These are phyloP conservation scores for Phytophthora sojae DNA, from an alignment of 352 stramenopile species.

Conservation along the genomic window DNA sequence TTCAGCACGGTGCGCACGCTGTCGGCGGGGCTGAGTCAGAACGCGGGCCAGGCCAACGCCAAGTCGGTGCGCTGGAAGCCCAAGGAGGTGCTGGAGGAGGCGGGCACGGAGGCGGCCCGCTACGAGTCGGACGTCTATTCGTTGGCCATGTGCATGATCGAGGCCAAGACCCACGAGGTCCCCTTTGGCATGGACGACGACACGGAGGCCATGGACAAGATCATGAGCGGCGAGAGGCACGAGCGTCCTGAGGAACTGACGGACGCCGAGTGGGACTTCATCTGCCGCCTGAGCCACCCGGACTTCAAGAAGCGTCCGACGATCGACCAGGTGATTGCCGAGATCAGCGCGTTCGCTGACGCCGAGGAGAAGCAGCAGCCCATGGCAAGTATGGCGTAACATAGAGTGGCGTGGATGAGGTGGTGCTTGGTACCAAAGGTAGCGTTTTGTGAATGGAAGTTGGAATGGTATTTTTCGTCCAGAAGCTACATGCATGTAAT, in stretches of 20 bases:
- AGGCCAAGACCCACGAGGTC: slow-evolving; percentile 14
- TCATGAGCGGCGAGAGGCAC: background rate
- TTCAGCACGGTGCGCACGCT: slow-evolving; percentile 1
- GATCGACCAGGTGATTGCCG: background rate
- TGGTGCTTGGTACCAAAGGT: background rate
- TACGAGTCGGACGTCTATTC: slow-evolving; percentile 30
- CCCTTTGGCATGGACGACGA: slow-evolving; percentile 12
- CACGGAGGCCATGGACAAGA: background rate
- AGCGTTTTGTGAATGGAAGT: background rate
- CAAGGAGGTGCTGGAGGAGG: slow-evolving; percentile 22
- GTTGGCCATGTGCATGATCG: slow-evolving; percentile 33
- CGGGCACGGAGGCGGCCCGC: background rate
- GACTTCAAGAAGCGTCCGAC: background rate
- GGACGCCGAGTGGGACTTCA: background rate
- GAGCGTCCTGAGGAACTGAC: background rate
- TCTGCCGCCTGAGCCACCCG: background rate
- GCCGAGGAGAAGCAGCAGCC: slow-evolving; percentile 16
- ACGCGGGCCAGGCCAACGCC: background rate
- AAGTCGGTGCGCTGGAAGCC: slow-evolving; percentile 27
- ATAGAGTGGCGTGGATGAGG: background rate
- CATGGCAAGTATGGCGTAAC: slow-evolving; percentile 12
- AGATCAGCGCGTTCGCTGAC: background rate
- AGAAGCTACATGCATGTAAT: no score
- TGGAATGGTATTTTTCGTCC: no score
- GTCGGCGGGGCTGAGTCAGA: slow-evolving; percentile 1